Conservation (phyloP, 2,329 filamentous ascomycete genomes). For the Rutstroemia sydowiana region DNA sequence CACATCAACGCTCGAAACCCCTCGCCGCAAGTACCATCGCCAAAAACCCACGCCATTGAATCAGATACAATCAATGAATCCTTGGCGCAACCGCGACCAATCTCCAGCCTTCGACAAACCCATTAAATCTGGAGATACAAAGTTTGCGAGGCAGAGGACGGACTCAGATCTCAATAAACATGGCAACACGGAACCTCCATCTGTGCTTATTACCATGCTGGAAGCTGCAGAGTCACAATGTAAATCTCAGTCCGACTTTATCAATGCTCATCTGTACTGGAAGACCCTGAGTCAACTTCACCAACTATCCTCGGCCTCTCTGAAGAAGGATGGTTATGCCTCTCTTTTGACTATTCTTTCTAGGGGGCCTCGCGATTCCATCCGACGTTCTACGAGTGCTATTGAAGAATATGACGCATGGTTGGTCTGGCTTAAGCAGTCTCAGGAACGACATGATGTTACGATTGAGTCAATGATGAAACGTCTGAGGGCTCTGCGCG, state of each 20-base stretch:
- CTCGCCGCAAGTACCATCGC: conserved; percentile 51
- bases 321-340: conserved; percentile 62
- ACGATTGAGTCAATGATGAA: conserved; percentile 69
- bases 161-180: conserved; percentile 28
- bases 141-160: conserved; percentile 14
- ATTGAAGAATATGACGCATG: conserved; percentile 75
- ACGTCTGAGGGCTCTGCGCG: conserved; percentile 66
- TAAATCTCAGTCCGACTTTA: conserved; percentile 72
- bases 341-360: conserved; percentile 68
- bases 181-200: conserved; percentile 37
- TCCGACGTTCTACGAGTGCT: conserved; percentile 61
- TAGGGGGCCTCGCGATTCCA: conserved; percentile 60
- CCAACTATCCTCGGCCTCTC: conserved; percentile 49
- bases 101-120: conserved; percentile 13
- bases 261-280: conserved; percentile 79
- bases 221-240: conserved; percentile 71
- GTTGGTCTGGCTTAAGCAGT: conserved; percentile 78
- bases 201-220: conserved; percentile 63
- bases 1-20: conserved; percentile 42
- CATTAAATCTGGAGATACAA: conserved; percentile 13
- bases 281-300: conserved; percentile 70
- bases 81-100: conserved; percentile 37
- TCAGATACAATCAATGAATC: conserved; percentile 50
- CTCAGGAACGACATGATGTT: conserved; percentile 68
- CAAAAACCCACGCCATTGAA: conserved; percentile 45